Evolutionary conservation across 768 basidiomycete genomes (phyloP).

Genomic region (Suillus subaureus): DNA sequence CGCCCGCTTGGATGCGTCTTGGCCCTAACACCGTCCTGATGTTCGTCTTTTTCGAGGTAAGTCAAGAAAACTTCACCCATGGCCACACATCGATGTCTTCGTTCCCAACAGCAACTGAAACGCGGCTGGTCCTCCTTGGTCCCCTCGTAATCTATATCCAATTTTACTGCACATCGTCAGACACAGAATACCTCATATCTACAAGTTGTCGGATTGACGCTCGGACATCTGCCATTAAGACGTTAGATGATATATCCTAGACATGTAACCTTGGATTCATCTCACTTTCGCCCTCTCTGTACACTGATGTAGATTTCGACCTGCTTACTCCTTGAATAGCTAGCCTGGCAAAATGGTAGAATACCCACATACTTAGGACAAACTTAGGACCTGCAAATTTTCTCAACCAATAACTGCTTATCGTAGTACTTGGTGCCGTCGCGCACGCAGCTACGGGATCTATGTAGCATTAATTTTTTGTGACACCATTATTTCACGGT

Average conservation of each 20-base stretch:
- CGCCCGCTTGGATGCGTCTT: conserved; percentile 81
- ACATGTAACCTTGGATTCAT: background rate
- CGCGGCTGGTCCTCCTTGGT: conserved; percentile 47
- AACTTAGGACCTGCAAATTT: background rate
- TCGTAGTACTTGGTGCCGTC: background rate
- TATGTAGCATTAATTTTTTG: background rate
- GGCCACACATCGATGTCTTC: conserved; percentile 11
- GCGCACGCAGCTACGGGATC: background rate
- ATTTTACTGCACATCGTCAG: background rate
- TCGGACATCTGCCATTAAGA: conserved; percentile 1
- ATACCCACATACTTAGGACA: background rate
- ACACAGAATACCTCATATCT: background rate
- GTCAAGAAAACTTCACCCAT: conserved; percentile 15
- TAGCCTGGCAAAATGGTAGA: background rate
- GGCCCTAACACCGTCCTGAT: conserved; percentile 84
- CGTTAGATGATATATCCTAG: conserved; percentile 5
- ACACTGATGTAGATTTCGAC: background rate
- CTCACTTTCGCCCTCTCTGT: background rate
- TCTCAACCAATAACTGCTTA: background rate
- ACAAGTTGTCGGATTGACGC: background rate
- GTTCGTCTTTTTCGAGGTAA: conserved; percentile 84
- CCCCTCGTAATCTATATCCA: background rate
- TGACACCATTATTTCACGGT: background rate
- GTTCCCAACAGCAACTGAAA: conserved; percentile 64
- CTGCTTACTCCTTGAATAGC: background rate